These are phyloP conservation scores for Podaxis carcinomalis DNA, from an alignment of 768 basidiomycete genomes.

Conservation along the genomic window DNA sequence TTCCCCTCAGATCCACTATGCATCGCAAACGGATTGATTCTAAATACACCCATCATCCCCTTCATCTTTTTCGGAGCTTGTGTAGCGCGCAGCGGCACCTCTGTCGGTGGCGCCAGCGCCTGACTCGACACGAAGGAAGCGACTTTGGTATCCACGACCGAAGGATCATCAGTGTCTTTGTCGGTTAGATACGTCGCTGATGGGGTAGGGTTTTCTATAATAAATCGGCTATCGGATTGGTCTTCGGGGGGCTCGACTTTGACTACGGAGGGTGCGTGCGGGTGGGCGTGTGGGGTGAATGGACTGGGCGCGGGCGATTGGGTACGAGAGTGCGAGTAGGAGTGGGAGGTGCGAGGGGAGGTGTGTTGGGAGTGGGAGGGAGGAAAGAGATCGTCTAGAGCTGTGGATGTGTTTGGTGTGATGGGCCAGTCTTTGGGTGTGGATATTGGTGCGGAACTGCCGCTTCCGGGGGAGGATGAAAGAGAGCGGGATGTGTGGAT, in stretches of 20 bases:
- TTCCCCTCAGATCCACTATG: constrained; percentile 29
- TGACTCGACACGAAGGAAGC: constrained; percentile 24
- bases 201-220: constrained; percentile 36
- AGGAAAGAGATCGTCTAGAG: neutral
- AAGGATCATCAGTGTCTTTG: neutral
- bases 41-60: constrained; percentile 73
- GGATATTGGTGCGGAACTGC: neutral
- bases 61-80: constrained; percentile 70
- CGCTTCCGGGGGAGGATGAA: neutral
- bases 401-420: neutral
- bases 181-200: constrained; percentile 8
- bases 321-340: neutral
- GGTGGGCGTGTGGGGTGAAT: constrained; percentile 8
- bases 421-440: neutral
- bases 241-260: constrained; percentile 32
- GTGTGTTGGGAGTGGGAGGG: neutral
- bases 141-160: constrained; percentile 6
- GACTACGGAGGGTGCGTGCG: constrained; percentile 19
- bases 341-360: neutral
- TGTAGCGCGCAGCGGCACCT: constrained; percentile 73
- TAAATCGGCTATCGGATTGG: constrained; percentile 35
- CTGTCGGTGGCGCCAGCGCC: constrained; percentile 49
- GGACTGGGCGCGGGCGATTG: neutral
- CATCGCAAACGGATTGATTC: constrained; percentile 73
- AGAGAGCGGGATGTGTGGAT: neutral